Evolutionary conservation across 2,329 filamentous ascomycete genomes (phyloP), one percentile per base, ranked within the genome.

Genomic region (Cladosporium colombiae): DNA sequence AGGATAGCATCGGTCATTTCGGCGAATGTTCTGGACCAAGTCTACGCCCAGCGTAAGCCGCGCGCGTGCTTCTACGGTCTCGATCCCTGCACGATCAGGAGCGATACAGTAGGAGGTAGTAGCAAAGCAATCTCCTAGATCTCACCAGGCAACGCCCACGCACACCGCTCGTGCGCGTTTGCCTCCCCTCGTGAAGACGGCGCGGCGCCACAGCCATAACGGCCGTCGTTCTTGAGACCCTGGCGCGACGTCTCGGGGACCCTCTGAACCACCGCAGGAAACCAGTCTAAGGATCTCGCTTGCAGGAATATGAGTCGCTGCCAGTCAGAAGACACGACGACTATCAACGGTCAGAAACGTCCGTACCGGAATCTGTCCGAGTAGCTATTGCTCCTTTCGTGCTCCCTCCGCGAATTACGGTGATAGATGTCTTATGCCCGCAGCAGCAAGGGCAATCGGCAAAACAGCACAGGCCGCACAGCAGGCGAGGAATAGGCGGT

Each of bases 221-320:
- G 52, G 52, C 16, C 52, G 27, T 55, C 40, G 40, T 55, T 31
- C n/a, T n/a, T 6, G 52, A 55, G 52, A 55, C 52, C 52, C 52
- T 55, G 52, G 29, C 52, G 50, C 50, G 29, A 31, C 40, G 10
- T 10, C 40, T 46, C 40, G 27, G 27, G 3, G 52, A 29, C 27
- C 27, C 27, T 23, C 52, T 55, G 18, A 55, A 29, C 27, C 25
- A 33, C 52, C 11, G 52, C 18, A 55, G 52, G 31, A 33, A 33
- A 55, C 27, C 6, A 29, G 27, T 29, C 27, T 55, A 55, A 33
- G 27, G 31, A 55, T 55, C 27, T 55, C 52, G 52, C 52, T 55
- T 55, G 52, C 29, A 21, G n/a, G 52, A 55, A 6, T n/a, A 8
- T 55, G 52, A 55, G 27, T 55, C 52, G 52, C 18, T 33, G 27